Base-by-base conservation (phyloP, 2,329 filamentous ascomycete species). In the Purpureocillium takamizusanense region DNA sequence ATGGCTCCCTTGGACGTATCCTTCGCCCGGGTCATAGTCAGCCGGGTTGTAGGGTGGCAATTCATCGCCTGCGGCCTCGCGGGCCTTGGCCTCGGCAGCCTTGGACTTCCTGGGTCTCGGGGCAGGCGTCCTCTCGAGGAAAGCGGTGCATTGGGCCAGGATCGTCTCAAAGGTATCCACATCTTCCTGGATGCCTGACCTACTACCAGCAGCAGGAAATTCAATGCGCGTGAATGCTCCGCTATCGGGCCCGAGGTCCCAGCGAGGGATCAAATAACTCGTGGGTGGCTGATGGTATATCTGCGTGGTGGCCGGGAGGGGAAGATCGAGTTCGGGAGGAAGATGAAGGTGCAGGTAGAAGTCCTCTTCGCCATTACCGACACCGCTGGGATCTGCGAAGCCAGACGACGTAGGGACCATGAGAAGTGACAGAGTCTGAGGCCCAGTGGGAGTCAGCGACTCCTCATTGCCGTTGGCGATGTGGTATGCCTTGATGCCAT, bases 161-260 rank as follows among this genome's bases (percentile, higher is more conserved):
- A 97, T 97, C 3, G 90, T 95, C 68, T 97, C 90, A 54, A 95
- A 97, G 1, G 90, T 97, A 56, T 95, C 88, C 31, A 94, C 72
- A 58, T 95, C 90, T 57, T 97, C 89, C 59, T 95, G 88, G 1
- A 85, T 76, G 18, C 85, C 82, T 27, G 75, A 70, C 27, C 85
- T 80, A 43, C 70, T 78, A 15, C 86, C 86, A 17, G 84, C 67
- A 3, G 72, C 59, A 0, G 89, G 89, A 49, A 98, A 97, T 57
- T 95, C 84, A 55, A 98, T 87, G 40, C 88, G 76, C 15, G 90
- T 95, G 56, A 97, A 97, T 14, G 88, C 86, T 42, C 88, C 89
- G 47, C 81, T 83, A 40, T 92, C 85, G 1, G 84, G 86, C 4
- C 87, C 89, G 13, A 95, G 67, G 54, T 97, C 90, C 88, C 90